A percentile compares a stretch with the other conserved stretches of the same genome.
phyloP scores from a whole-genome alignment of 306 rosid genomes.

The Leucaena leucocephala region DNA sequence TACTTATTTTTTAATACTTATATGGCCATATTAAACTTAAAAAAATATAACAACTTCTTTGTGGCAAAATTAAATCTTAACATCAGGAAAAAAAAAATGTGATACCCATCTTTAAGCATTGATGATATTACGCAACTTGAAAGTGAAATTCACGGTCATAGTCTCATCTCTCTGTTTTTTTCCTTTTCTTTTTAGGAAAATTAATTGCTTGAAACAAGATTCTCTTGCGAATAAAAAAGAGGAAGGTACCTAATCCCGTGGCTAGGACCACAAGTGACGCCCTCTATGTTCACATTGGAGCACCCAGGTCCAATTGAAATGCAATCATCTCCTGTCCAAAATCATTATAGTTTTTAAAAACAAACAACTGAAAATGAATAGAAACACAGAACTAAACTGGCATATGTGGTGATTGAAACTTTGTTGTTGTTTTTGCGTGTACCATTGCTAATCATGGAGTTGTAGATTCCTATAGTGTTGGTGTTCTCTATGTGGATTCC shows the following conservation, averaged over 20 bases:
- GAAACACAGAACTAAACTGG: slow-evolving; percentile 18
- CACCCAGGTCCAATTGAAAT: slow-evolving; percentile 93
- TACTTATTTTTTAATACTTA: too few relatives aligned
- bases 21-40: too few relatives aligned
- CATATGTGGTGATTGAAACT: too few relatives aligned
- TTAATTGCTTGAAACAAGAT: not conserved
- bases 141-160: not conserved
- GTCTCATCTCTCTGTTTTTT: not conserved
- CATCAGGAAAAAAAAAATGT: too few relatives aligned
- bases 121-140: not conserved
- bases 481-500: slow-evolving; percentile 87
- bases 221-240: not conserved
- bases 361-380: not conserved
- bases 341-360: slow-evolving; percentile 9
- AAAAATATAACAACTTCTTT: too few relatives aligned
- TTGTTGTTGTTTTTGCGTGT: slow-evolving; percentile 30
- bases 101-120: not conserved
- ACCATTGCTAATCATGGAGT: slow-evolving; percentile 86
- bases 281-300: slow-evolving; percentile 68
- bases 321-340: slow-evolving; percentile 87
- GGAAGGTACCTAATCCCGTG: slow-evolving; percentile 87
- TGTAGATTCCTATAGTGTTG: slow-evolving; percentile 64
- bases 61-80: too few relatives aligned
- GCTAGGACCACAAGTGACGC: slow-evolving; percentile 94
- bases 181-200: not conserved